Base-by-base conservation (phyloP, 1,139 yeast species). In the Pichia norvegensis region DNA sequence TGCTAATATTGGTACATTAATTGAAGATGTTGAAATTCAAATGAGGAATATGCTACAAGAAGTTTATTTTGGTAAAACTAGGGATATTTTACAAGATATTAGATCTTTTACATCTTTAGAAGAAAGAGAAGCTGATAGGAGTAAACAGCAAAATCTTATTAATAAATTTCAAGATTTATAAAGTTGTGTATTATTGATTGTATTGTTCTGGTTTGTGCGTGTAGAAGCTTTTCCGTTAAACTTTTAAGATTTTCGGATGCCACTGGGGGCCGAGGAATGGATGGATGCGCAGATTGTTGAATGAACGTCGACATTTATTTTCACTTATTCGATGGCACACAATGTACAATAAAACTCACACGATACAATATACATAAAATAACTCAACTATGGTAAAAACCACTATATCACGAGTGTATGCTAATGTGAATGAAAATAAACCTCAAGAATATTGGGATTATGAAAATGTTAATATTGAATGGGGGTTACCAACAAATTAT, bases 31-130 rank as follows among this genome's bases (percentile, higher is more conserved):
- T 44, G 98, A 92, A 66, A 80, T 85, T 54, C 87, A 84, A 62
- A 72, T 92, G 68, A 77, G 98, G 65, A 86, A 85, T 58, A 71
- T 85, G 67, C 73, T 92, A 52, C 95, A 90, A 63, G 95, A 87
- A 53, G 97, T 92, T 25, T 92, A 92, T 63, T 92, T 92, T 61
- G 97, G 95, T 59, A 92, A 92, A 68, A 85, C 95, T 33, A 81
- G 86, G 60, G 97, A 90, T 61, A 81, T 90, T 44, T 67, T 86
- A 22, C 76, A 79, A 43, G 95, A 85, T 60, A 70, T 86, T 56
- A 73, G 95, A 58, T 73, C 82, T 10, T 61, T 74, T 33, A 74
- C 74, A 10, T 72, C 69, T 41, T 56, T 70, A 35, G 60, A 65
- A 7, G 66, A 62, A 6, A 69, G 69, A 52, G 67, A 65, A 38